Evolutionary conservation across 352 stramenopile species (phyloP).

Genomic region (Plasmopara muralis): DNA sequence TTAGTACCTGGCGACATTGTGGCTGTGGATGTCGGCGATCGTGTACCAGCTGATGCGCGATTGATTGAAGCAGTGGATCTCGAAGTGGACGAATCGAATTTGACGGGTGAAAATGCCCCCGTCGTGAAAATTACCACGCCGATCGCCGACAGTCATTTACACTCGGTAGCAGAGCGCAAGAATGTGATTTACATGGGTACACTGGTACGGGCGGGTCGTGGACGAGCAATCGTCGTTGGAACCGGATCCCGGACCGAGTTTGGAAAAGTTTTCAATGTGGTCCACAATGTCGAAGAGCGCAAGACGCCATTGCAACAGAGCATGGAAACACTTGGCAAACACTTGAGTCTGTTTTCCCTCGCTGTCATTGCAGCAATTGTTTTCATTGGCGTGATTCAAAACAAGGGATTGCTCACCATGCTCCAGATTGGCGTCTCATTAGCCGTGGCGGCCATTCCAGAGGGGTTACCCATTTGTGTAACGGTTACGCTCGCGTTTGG

Average conservation of each 20-base stretch:
- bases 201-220: slow-evolving; percentile 88
- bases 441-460: slow-evolving; percentile 64
- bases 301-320: slow-evolving; percentile 92
- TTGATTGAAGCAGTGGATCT: slow-evolving; percentile 85
- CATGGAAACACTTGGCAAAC: slow-evolving; percentile 96
- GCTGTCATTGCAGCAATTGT: slow-evolving; percentile 92
- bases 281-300: slow-evolving; percentile 89
- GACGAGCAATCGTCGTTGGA: slow-evolving; percentile 90
- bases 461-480: slow-evolving; percentile 76
- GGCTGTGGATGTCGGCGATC: slow-evolving; percentile 88
- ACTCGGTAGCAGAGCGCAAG: slow-evolving; percentile 71
- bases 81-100: slow-evolving; percentile 91
- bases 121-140: slow-evolving; percentile 63
- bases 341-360: slow-evolving; percentile 91
- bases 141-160: slow-evolving; percentile 60
- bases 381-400: slow-evolving; percentile 86
- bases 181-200: slow-evolving; percentile 97
- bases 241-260: slow-evolving; percentile 95
- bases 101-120: slow-evolving; percentile 90
- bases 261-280: slow-evolving; percentile 91
- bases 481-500: slow-evolving; percentile 73
- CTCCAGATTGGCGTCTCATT: slow-evolving; percentile 94
- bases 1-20: slow-evolving; percentile 83
- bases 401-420: slow-evolving; percentile 92
- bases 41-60: slow-evolving; percentile 89